phyloP scores from a whole-genome alignment of 129 eudicot species.

The Heracleum sosnowskyi region DNA sequence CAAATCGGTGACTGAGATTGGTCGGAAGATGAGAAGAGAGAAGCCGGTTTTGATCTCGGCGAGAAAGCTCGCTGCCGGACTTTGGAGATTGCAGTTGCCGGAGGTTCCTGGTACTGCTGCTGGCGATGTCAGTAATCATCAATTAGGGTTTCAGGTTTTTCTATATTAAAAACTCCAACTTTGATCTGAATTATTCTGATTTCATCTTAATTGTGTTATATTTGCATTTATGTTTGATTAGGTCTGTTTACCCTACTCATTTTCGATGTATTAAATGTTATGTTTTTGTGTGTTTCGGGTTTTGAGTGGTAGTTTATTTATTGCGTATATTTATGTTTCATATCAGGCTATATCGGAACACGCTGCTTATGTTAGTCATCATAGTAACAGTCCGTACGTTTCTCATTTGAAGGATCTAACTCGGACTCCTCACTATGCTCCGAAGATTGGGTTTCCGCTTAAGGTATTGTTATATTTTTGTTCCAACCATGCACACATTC shows the following conservation, averaged over 20 bases:
- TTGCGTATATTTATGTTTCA: neutral
- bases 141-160: conserved; percentile 54
- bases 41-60: conserved; percentile 37
- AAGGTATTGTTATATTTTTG: conserved; percentile 39
- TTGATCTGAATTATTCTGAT: neutral
- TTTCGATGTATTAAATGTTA: neutral
- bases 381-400: conserved; percentile 34
- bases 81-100: conserved; percentile 75
- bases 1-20: conserved; percentile 18
- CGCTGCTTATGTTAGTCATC: conserved; percentile 42
- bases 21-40: conserved; percentile 32
- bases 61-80: conserved; percentile 68
- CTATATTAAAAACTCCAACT: neutral
- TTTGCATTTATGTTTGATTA: neutral
- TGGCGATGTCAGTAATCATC: neutral
- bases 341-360: conserved; percentile 43
- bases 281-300: neutral
- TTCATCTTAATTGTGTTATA: no score
- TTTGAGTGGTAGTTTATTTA: neutral
- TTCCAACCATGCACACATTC: neutral
- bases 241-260: neutral
- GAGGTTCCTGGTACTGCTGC: conserved; percentile 24
- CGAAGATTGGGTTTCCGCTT: conserved; percentile 39
- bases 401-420: conserved; percentile 44
- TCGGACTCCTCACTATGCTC: conserved; percentile 60